Conservation (phyloP, 192 early-diverging fungal species). For the Dimargaris cristalligena region DNA sequence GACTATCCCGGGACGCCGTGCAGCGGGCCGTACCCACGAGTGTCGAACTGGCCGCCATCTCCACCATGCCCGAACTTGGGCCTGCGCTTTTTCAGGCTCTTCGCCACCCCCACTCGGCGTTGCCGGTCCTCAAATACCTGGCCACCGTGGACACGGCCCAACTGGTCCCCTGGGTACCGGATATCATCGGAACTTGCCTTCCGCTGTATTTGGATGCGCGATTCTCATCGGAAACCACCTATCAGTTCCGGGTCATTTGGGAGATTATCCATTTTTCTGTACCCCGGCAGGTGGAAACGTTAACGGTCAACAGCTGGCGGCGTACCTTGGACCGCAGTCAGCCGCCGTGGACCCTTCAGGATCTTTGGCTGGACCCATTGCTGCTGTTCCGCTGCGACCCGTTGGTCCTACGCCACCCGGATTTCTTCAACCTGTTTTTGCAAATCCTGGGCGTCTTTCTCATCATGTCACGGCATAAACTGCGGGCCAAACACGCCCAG, state of each 20-base stretch:
- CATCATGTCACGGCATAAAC: conserved; percentile 23
- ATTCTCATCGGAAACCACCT: background rate
- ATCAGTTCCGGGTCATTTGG: conserved; percentile 19
- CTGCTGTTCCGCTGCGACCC: conserved; percentile 34
- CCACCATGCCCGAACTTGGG: background rate
- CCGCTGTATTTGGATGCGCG: conserved; percentile 3
- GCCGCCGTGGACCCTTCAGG: conserved; percentile 18
- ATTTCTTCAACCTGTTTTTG: conserved; percentile 23
- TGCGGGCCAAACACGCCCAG: conserved; percentile 22
- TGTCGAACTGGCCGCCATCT: background rate
- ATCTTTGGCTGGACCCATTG: conserved; percentile 37
- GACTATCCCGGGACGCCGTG: background rate
- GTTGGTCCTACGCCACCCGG: conserved; percentile 32
- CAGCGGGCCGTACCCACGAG: background rate
- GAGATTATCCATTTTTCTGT: conserved; percentile 17
- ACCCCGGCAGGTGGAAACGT: conserved; percentile 21
- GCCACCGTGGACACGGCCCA: too few relatives aligned
- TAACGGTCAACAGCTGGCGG: conserved; percentile 21
- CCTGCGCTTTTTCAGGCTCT: background rate
- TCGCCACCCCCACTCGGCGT: background rate
- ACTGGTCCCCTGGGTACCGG: background rate
- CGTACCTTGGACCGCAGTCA: conserved; percentile 14
- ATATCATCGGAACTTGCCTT: background rate
- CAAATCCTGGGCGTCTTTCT: conserved; percentile 19
- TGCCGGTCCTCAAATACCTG: background rate